Percentiles rank a stretch among this genome's conserved stretches.
Evolutionary conservation across 1,284 basidiomycete species (phyloP).

Genomic region (Apiotrichum brassicae): DNA sequence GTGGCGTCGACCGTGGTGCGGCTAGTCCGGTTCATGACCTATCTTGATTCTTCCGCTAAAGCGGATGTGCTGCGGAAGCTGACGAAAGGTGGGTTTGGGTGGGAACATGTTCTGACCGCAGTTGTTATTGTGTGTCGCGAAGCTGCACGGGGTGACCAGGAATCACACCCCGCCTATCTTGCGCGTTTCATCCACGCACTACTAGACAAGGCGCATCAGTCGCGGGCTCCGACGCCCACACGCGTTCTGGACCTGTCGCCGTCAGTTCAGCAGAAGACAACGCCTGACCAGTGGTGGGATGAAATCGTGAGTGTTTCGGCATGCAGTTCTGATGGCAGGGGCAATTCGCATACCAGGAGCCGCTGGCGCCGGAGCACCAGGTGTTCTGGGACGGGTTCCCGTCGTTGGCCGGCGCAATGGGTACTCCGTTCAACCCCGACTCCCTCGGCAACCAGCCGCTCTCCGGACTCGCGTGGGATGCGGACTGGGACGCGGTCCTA

Average conservation of each 20-base stretch:
- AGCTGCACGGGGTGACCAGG: slow-evolving; percentile 17
- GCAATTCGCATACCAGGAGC: slow-evolving; percentile 16
- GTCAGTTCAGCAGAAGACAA: slow-evolving; percentile 10
- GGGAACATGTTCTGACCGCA: background rate
- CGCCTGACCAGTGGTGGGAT: slow-evolving; percentile 20
- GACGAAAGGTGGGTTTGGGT: slow-evolving; percentile 9
- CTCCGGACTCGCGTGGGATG: slow-evolving; percentile 2
- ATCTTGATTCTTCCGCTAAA: slow-evolving; percentile 15
- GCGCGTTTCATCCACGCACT: slow-evolving; percentile 19
- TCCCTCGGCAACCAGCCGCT: background rate
- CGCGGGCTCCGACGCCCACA: slow-evolving; percentile 5
- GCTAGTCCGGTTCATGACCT: slow-evolving; percentile 17
- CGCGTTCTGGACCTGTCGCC: background rate
- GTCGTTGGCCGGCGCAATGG: slow-evolving; percentile 16
- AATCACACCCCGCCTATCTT: slow-evolving; percentile 17
- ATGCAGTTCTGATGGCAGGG: slow-evolving; percentile 7
- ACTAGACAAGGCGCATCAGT: slow-evolving; percentile 19
- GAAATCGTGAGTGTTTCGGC: slow-evolving; percentile 8
- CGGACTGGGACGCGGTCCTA: slow-evolving; percentile 10
- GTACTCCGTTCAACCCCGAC: slow-evolving; percentile 4
- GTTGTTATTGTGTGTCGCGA: slow-evolving; percentile 23
- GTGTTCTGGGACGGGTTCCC: slow-evolving; percentile 23
- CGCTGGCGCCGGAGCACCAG: slow-evolving; percentile 11
- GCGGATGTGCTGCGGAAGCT: slow-evolving; percentile 16
- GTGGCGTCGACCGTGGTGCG: slow-evolving; percentile 20